Percentiles rank a stretch among this genome's conserved stretches.
phyloP scores from a whole-genome alignment of 2,329 filamentous ascomycete species.

The Stachybotrys chartarum region DNA sequence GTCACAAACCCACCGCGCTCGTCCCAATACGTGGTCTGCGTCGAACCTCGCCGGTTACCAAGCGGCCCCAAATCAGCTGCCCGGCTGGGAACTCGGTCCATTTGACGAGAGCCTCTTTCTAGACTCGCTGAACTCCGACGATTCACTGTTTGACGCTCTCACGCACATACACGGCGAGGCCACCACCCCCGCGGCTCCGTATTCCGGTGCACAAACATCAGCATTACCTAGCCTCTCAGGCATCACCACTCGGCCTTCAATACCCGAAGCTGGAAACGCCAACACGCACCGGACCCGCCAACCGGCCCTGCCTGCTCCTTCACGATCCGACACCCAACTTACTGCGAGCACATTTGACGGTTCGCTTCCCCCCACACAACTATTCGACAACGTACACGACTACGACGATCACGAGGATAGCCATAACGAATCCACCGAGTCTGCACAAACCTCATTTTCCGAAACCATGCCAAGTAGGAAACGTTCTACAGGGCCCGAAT shows the following conservation, averaged over 20 bases:
- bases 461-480: conserved; percentile 17
- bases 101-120: not conserved
- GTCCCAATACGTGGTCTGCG: not conserved
- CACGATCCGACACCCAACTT: conserved; percentile 10
- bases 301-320: conserved; percentile 12
- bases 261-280: not conserved
- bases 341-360: conserved; percentile 10
- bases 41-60: not conserved
- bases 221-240: not conserved
- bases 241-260: not conserved
- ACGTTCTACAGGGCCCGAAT: not conserved
- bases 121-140: not conserved
- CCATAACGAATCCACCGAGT: not conserved
- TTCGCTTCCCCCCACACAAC: not conserved
- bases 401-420: conserved; percentile 8
- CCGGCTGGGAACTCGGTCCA: no score
- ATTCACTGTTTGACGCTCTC: not conserved
- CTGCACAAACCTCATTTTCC: conserved; percentile 3
- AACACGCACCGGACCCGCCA: not conserved
- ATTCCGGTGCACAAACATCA: not conserved
- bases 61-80: not conserved
- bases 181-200: not conserved
- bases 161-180: not conserved
- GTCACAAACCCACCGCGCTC: not conserved
- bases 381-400: conserved; percentile 19